Base-by-base conservation (phyloP, 257 asterid species). In the Fraxinus quadrangulata region DNA sequence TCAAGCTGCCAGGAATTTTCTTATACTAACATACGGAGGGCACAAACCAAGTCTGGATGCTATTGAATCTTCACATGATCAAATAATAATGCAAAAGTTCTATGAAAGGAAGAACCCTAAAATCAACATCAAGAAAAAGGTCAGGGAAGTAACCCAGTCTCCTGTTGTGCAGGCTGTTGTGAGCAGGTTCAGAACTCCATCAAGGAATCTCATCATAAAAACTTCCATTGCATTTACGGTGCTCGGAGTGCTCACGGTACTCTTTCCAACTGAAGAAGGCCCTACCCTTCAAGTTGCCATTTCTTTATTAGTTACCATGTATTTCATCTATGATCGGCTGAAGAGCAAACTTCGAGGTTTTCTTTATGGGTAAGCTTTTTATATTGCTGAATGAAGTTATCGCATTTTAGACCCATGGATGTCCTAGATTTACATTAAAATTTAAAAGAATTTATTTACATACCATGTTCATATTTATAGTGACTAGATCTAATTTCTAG, bases 231-330 rank as follows among this genome's bases (percentile, higher is more conserved):
- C 97, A 40, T 95, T 91, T 76, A 31, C 87, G 47, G 86, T 85
- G 76, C 97, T 95, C 4, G 99, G 97, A 70, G 96, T 79, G 34
- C 93, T 95, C 75, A 95, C 97, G 7, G 84, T 95, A 33, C 93
- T 95, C 81, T 93, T 93, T 84, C 99, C 99, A 61, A 90, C 98
- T 8, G 99, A 95, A 87, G 99, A 95, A 82, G 99, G 99, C 31
- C 99, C 99, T 0, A 95, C 99, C 13, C 90, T 95, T 82, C 99
- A 95, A 87, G 99, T 95, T 77, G 93, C 90, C 47, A 70, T 92
- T 80, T 95, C 99, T 56, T 80, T 95, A 86, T 78, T 95, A 42
- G 86, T 78, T 56, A 84, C 99, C 28, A 76, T 90, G 67, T 93
- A 93, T 83, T 93, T 95, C 77, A 82, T 95, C 28, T 81, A 93